phyloP scores from a whole-genome alignment of 306 rosid genomes.

The Quercus aquifolioides region DNA sequence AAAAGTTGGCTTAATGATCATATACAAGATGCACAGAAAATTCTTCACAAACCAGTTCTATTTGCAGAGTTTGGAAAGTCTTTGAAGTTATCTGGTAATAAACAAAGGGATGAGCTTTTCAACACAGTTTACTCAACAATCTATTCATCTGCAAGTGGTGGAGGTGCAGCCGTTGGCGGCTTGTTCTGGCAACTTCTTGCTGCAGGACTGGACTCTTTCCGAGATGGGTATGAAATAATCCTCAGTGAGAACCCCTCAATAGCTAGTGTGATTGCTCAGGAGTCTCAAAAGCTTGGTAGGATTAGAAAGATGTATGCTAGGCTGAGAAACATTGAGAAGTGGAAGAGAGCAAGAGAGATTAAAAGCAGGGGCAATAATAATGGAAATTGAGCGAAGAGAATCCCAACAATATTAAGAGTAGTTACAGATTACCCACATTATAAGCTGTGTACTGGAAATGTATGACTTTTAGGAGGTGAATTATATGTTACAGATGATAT shows the following conservation, averaged over 20 bases:
- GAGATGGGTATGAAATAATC: slow-evolving; percentile 80
- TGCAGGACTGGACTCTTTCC: slow-evolving; percentile 72
- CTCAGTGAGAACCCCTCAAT: slow-evolving; percentile 60
- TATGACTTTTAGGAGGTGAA: neutral
- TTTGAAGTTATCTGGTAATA: slow-evolving; percentile 30
- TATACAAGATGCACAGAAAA: slow-evolving; percentile 76
- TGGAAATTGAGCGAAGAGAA: slow-evolving; percentile 32
- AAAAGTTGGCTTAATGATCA: slow-evolving; percentile 66
- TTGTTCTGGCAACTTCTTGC: slow-evolving; percentile 85
- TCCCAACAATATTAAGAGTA: neutral
- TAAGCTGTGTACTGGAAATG: slow-evolving; percentile 1
- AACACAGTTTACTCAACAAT: slow-evolving; percentile 49
- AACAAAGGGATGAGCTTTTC: slow-evolving; percentile 59
- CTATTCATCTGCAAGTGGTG: slow-evolving; percentile 72
- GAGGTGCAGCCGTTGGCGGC: slow-evolving; percentile 82
- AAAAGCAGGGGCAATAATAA: slow-evolving; percentile 30
- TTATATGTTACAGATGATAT: slow-evolving; percentile 3
- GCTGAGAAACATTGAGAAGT: slow-evolving; percentile 53
- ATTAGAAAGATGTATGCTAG: slow-evolving; percentile 73
- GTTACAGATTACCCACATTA: neutral
- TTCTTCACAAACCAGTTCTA: slow-evolving; percentile 75
- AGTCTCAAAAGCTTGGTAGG: slow-evolving; percentile 56
- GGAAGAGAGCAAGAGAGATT: slow-evolving; percentile 51
- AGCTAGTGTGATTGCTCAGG: slow-evolving; percentile 51
- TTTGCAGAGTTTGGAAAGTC: slow-evolving; percentile 91